A percentile compares a stretch with the other conserved stretches of the same genome.
phyloP scores from a whole-genome alignment of 2,329 filamentous ascomycete species.

The Scytalidium lignicola region DNA sequence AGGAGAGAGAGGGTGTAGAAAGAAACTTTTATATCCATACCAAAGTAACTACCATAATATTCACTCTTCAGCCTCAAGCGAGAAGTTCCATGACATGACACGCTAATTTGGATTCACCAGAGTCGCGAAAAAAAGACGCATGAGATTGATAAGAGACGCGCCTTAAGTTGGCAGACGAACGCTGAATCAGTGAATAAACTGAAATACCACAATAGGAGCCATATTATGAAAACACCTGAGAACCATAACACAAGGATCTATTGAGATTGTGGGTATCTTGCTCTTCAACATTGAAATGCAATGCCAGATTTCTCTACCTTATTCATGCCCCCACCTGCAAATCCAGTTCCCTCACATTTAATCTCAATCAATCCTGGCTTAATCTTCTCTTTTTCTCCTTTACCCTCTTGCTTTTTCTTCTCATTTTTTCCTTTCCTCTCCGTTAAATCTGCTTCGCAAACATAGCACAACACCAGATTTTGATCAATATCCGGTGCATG shows the following conservation, averaged over 20 bases:
- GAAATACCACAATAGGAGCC: too few relatives aligned
- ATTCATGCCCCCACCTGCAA: slow-evolving; percentile 80
- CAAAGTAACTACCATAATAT: too few relatives aligned
- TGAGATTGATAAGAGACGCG: too few relatives aligned
- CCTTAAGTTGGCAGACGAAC: too few relatives aligned
- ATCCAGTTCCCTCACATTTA: slow-evolving; percentile 84
- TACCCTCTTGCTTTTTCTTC: slow-evolving; percentile 41
- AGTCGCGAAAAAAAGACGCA: too few relatives aligned
- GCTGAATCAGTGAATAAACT: too few relatives aligned
- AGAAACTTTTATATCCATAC: too few relatives aligned
- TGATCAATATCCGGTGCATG: slow-evolving; percentile 48
- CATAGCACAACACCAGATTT: slow-evolving; percentile 67
- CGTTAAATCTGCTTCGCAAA: slow-evolving; percentile 77
- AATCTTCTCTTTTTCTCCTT: slow-evolving; percentile 51
- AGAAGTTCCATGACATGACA: too few relatives aligned
- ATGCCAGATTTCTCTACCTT: slow-evolving; percentile 74
- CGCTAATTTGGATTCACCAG: too few relatives aligned
- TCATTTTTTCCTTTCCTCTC: slow-evolving; percentile 32
- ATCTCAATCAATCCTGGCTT: slow-evolving; percentile 73
- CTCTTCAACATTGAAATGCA: slow-evolving; percentile 71
- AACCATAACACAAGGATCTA: neutral
- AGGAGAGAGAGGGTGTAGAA: too few relatives aligned
- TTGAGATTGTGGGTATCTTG: neutral
- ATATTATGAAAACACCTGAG: too few relatives aligned
- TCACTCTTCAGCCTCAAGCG: too few relatives aligned